Evolutionary conservation across 1,284 basidiomycete species (phyloP), one percentile per base, ranked within the genome.

Genomic region (Trametes versicolor): DNA sequence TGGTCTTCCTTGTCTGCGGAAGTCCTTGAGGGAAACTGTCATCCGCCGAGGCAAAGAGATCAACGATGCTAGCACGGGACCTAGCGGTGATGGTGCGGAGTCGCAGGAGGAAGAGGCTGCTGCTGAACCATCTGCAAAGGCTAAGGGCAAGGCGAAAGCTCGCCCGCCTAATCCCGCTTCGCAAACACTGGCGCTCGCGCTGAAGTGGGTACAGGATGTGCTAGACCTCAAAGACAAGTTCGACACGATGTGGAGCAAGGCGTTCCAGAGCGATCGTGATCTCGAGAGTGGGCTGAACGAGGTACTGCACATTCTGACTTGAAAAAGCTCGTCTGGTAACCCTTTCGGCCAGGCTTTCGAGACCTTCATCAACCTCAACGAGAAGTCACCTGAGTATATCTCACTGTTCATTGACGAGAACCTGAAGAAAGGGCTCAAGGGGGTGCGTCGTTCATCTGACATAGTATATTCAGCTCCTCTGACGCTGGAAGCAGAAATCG

Each of bases 381-480:
- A 89, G 53, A 93, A 94, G 71, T 88, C 95, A 10, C 91, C 98
- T 2, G 98, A 99, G 74, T 99, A 91, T 77, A 95, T 99, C 56
- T 99, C 97, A 2, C 81, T 99, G 62, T 99, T 96, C 79, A 97
- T 99, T 68, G 98, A 99, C 73, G 97, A 99, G 72, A 93, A 99
- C 76, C 84, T 99, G 45, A 97, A 94, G 79, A 96, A 96, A 76
- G 97, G 98, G 0, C 85, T 99, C 37, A 98, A 97, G 81, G 94
- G 95, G 58, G 96, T 97, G 76, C 70, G 94, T 82, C 2, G 29
- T 32, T 6, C 9, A 8, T 15, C 13, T 9, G 4, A n/a, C 6
- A 12, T 5, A 15, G n/a, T 4, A 9, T 8, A n/a, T 12, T n/a
- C 36, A 3, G 23, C 4, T 10, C 10, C 50, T 19, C 51, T 29